Evolutionary conservation across 2,329 filamentous ascomycete genomes (phyloP), one percentile per base, ranked within the genome.

Genomic region (Ophiostoma angusticollis): DNA sequence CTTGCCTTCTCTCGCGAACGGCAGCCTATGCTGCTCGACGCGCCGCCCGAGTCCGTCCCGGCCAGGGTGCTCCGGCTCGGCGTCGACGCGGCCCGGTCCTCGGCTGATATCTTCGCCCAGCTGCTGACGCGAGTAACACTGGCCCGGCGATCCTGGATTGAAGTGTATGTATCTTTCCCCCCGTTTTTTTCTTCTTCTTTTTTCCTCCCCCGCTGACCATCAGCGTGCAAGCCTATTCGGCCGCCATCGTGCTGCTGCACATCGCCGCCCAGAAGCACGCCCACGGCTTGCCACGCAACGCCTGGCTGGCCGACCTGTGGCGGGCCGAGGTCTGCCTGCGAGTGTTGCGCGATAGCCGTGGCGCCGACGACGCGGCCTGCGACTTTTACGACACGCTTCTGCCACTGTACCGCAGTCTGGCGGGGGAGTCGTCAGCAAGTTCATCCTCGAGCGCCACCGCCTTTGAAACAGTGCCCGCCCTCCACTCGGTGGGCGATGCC

Each of bases 141-240:
- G 14, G 49, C 52, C 18, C 48, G 45, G 25, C 42, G 49, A 1
- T 53, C 49, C 24, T 58, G 54, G 52, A 41, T 57, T 6, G 49
- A 55, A 11, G 54, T 57, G 55, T 57, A 46, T 6, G 23, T 23
- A 14, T 18, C 16, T n/a, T 21, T 9, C 21, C 19, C 11, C 21
- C 21, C 16, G 3, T 16, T 29, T 22, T 23, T 11, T 29, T 16
- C 9, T 28, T 2, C 7, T 9, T 4, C 1, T n/a, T n/a, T n/a
- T n/a, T n/a, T n/a, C n/a, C n/a, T n/a, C n/a, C n/a, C n/a, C n/a
- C n/a, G n/a, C n/a, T n/a, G n/a, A n/a, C n/a, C n/a, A n/a, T n/a
- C 17, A 58, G 54, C 13, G 51, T 54, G 18, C 54, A 58, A 48
- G 38, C 54, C 1, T 54, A 57, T 31, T 50, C 54, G 0, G 46